phyloP scores from a whole-genome alignment of 768 basidiomycete genomes.

The Scleroderma citrinum region DNA sequence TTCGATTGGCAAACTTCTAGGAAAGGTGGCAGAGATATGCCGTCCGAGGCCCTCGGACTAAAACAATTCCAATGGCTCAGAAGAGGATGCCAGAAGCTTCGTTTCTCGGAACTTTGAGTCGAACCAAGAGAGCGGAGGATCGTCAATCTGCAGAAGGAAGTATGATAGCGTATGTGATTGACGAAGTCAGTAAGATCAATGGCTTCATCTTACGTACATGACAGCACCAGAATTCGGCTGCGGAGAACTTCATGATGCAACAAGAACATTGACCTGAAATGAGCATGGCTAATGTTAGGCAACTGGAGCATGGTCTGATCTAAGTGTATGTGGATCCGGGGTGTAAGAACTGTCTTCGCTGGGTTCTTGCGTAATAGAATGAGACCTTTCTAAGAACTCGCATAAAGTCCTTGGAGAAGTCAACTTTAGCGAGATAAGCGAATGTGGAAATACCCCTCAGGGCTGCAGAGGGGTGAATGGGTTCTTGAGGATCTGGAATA shows the following conservation, averaged over 20 bases:
- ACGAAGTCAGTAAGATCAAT: no score
- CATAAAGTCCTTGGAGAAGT: constrained; percentile 77
- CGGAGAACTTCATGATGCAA: constrained; percentile 7
- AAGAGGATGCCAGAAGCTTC: constrained; percentile 23
- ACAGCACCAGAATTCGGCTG: constrained; percentile 5
- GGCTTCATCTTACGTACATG: constrained; percentile 52
- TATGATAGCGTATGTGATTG: constrained; percentile 77
- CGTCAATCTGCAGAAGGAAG: constrained; percentile 65
- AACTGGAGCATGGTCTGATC: constrained; percentile 31
- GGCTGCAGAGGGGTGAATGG: constrained; percentile 64
- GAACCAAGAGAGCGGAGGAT: constrained; percentile 28
- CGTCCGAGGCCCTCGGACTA: no score
- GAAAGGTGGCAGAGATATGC: no score
- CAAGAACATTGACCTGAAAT: constrained; percentile 78
- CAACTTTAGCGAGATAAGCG: constrained; percentile 93
- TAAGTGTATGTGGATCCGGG: constrained; percentile 18
- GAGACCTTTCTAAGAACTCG: constrained; percentile 71
- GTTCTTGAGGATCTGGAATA: constrained; percentile 96
- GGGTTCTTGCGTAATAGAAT: constrained; percentile 48
- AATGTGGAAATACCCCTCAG: constrained; percentile 85
- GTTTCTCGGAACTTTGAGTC: constrained; percentile 19
- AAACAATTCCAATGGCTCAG: no score
- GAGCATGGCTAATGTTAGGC: constrained; percentile 58
- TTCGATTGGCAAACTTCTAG: constrained; percentile 38
- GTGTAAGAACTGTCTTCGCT: constrained; percentile 37